Evolutionary conservation across 495 filamentous ascomycete species (phyloP).

Genomic region (Neurospora intermedia): DNA sequence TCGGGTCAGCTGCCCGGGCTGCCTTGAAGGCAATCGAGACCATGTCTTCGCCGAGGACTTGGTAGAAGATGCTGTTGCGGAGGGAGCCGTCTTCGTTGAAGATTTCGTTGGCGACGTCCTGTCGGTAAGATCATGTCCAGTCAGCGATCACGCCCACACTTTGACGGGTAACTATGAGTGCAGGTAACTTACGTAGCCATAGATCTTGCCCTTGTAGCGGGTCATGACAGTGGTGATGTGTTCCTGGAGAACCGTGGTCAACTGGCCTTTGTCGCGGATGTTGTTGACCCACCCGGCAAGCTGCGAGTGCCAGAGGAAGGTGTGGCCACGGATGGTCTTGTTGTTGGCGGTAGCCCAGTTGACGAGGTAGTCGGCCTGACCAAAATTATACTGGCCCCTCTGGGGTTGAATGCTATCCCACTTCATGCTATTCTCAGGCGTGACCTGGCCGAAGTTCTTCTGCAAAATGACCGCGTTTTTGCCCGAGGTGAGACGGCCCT

Average conservation of each 20-base stretch:
- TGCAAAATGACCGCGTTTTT: slow-evolving; percentile 45
- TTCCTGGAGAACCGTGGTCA: slow-evolving; percentile 47
- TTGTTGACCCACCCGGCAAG: slow-evolving; percentile 48
- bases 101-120: slow-evolving; percentile 59
- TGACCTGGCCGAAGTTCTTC: slow-evolving; percentile 51
- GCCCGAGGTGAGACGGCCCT: slow-evolving; percentile 37
- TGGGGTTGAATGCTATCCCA: slow-evolving; percentile 43
- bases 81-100: slow-evolving; percentile 56
- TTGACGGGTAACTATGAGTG: neutral
- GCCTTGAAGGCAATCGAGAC: slow-evolving; percentile 53
- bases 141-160: neutral
- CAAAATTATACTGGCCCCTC: slow-evolving; percentile 41
- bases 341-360: slow-evolving; percentile 47
- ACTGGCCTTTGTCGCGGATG: slow-evolving; percentile 38
- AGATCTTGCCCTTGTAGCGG: slow-evolving; percentile 53
- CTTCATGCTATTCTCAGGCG: slow-evolving; percentile 61
- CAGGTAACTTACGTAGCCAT: slow-evolving; percentile 37
- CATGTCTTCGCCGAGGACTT: slow-evolving; percentile 46
- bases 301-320: slow-evolving; percentile 54
- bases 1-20: slow-evolving; percentile 46
- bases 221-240: slow-evolving; percentile 47
- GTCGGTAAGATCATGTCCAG: neutral
- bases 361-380: slow-evolving; percentile 44
- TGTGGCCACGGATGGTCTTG: slow-evolving; percentile 53
- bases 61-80: slow-evolving; percentile 46